Evolutionary conservation across 805 yeast genomes (phyloP), one percentile per base, ranked within the genome.

Genomic region (Sungouiozyma intestinalis): DNA sequence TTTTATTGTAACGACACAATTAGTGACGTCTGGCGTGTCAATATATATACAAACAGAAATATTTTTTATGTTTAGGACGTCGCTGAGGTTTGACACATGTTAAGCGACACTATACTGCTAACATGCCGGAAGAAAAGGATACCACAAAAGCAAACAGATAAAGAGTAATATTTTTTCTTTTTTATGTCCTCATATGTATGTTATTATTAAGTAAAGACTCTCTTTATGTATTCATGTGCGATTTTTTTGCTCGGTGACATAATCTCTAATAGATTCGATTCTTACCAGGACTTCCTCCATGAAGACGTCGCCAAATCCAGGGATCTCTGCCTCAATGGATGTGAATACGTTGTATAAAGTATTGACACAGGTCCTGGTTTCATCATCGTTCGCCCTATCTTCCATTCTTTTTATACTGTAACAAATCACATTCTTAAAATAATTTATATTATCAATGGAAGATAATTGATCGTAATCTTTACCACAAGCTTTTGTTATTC

Each of bases 241-340:
- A 31, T 40, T 33, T 29, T 32, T 40, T 40, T 34, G 40, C 24
- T 31, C 9, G 20, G 36, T 39, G 9, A 52, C 38, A 48, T 47
- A 54, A 16, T 51, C 42, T 38, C 54, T 53, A 20, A 55, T 54
- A 35, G 49, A 42, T 20, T 53, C 60, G 58, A 69, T 54, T 21
- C 71, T 55, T 34, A 63, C 47, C 58, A 67, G 64, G 11, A 81
- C 60, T 54, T 82, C 90, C 57, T 82, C 85, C 7, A 79, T 63
- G 7, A 83, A 67, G 0, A 85, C 85, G 43, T 74, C 79, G 38
- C 77, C 63, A 36, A 83, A 65, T 0, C 92, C 92, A 1, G 83
- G 80, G 43, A 74, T 76, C 16, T 60, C 55, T 17, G 51, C 44
- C 50, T 83, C 87, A 27, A 71, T 68, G 3, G 54, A 56, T 2